These are phyloP conservation scores for Tulasnella sp. DNA, from an alignment of 768 basidiomycete species.

Conservation along the genomic window DNA sequence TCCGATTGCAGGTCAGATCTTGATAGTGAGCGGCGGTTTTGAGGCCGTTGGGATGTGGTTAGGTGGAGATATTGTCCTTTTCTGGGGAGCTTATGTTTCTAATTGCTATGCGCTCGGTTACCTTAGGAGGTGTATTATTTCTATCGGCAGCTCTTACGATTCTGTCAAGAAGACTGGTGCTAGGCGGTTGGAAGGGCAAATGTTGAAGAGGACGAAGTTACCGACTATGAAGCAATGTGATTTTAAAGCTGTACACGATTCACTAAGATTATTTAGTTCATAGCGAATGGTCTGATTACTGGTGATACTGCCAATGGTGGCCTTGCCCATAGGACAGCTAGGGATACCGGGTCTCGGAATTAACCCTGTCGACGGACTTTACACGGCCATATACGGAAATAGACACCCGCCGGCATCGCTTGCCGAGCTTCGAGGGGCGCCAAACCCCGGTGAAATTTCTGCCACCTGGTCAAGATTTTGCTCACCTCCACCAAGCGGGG, in stretches of 20 bases:
- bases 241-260: too few relatives aligned
- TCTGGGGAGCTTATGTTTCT: too few relatives aligned
- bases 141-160: not conserved
- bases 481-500: not conserved
- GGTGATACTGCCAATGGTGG: too few relatives aligned
- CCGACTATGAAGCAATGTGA: too few relatives aligned
- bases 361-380: not conserved
- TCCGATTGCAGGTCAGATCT: slow-evolving; percentile 28
- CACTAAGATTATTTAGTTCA: too few relatives aligned
- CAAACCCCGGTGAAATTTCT: not conserved
- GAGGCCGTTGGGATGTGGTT: slow-evolving; percentile 22
- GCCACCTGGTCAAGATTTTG: not conserved
- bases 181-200: slow-evolving; percentile 14
- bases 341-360: too few relatives aligned
- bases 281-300: too few relatives aligned
- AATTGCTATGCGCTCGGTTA: not conserved
- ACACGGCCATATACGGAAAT: not conserved
- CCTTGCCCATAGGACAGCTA: too few relatives aligned
- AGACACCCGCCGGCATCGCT: not conserved
- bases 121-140: slow-evolving; percentile 4
- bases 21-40: slow-evolving; percentile 15
- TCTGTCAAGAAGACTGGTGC: not conserved
- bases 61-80: not conserved
- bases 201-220: not conserved
- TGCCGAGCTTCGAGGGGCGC: not conserved